Evolutionary conservation across 1,284 basidiomycete genomes (phyloP), one percentile per base, ranked within the genome.

Genomic region (Calocybe gambosa): DNA sequence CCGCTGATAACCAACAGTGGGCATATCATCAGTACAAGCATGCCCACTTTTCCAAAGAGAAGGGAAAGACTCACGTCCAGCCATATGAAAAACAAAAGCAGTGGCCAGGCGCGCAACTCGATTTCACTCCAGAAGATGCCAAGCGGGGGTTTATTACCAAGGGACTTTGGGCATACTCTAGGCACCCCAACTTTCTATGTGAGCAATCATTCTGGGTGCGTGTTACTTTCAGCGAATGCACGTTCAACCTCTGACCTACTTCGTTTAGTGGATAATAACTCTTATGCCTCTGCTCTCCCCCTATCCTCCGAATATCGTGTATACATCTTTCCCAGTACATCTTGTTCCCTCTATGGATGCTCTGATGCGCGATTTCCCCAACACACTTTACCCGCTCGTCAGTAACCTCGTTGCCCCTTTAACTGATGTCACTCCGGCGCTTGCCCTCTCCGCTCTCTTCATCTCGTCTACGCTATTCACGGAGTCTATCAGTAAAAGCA

Each of bases 161-260:
- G 10, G 93, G 93, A 0, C 65, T 97, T 8, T 97, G 89, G 88
- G 77, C 80, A 1, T 92, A 82, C 72, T 82, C 80, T 2, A 74
- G 94, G 13, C 94, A 98, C 63, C 93, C 94, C 15, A 96, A 96
- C 63, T 94, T 93, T 65, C 69, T 85, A 0, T 92, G 87, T 61
- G 93, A 96, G 62, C 92, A 94, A 66, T 66, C 70, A 6, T 92
- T 93, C 67, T 95, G 92, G 92, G 82, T 92, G 52, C 50, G 78
- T 63, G 16, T n/a, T 41, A 29, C 44, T 33, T 19, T 45, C 39
- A 42, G 37, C 16, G 7, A 31, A 37, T 7, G 16, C 37, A 26
- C 10, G 2, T 20, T 25, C 31, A 50, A n/a, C 15, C 49, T n/a
- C 23, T 23, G 5, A 29, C 18, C 31, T 40, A 9, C 15, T 4